Evolutionary conservation across 495 filamentous ascomycete species (phyloP), one percentile per base, ranked within the genome.

Genomic region (Lasiosphaeris hirsuta): DNA sequence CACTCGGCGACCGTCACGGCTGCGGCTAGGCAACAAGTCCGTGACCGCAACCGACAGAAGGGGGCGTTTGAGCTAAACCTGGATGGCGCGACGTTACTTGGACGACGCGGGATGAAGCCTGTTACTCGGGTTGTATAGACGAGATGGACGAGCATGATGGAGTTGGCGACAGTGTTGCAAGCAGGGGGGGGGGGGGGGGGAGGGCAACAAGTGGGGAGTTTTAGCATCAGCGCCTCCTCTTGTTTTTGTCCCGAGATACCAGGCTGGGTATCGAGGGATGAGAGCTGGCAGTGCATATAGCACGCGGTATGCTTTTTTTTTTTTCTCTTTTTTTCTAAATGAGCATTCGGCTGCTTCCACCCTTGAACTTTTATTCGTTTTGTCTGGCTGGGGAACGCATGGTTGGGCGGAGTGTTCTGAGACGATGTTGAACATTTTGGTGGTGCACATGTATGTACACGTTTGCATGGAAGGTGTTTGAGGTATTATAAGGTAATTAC

Each of bases 31-130:
- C 83, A 86, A 63, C 85, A 88, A 62, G 89, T 90, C 10, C 69
- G 72, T 0, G 77, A 79, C 44, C 81, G 78, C 14, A 75, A 83
- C 40, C 75, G 80, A 57, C 80, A 82, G 54, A 79, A 84, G 48
- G 86, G 84, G 17, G 84, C 88, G 1, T 98, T 98, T 62, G 94
- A 98, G 71, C 80, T 98, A 34, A 96, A 84, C 67, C 75, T 98
- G 13, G 89, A 96, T 57, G 90, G 91, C 55, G 86, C 95, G 4
- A 96, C 92, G 18, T 75, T 98, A 5, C 75, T 98, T 0, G 92
- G 91, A 8, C 81, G 92, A 58, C 79, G 94, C 60, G 82, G 82
- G 4, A 82, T 84, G 67, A 84, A 81, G 56, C 64, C 69, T 35
- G 65, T 65, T 18, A 68, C 74, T 51, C 67, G 70, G 45, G 75